These are phyloP conservation scores for Isabelozyma heimii DNA, from an alignment of 805 yeast genomes.

Conservation along the genomic window DNA sequence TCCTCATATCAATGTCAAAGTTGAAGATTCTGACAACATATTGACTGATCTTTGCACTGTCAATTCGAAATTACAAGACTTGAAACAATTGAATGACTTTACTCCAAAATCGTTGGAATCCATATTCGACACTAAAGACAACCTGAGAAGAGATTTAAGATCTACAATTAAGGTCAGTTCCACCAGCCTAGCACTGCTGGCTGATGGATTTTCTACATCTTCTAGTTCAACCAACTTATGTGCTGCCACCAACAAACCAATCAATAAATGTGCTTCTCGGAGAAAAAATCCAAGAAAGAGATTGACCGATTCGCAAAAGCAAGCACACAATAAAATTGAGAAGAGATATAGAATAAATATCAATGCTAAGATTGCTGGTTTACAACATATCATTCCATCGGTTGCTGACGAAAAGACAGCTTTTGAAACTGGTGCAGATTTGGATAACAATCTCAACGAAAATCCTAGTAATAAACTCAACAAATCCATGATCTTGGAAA, in stretches of 20 bases:
- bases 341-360: slow-evolving; percentile 69
- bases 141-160: slow-evolving; percentile 15
- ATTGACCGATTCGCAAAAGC: slow-evolving; percentile 57
- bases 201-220: not conserved
- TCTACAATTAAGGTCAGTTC: not conserved
- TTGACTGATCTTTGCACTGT: not conserved
- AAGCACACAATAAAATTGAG: slow-evolving; percentile 72
- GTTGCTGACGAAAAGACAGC: slow-evolving; percentile 61
- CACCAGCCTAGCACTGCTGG: not conserved
- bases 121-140: slow-evolving; percentile 27
- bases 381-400: slow-evolving; percentile 68
- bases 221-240: not conserved
- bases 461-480: slow-evolving; percentile 41
- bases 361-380: slow-evolving; percentile 66
- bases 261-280: slow-evolving; percentile 4
- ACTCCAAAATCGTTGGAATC: slow-evolving; percentile 23
- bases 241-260: not conserved
- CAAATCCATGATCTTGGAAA: slow-evolving; percentile 66
- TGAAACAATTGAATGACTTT: slow-evolving; percentile 12
- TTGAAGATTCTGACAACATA: not conserved
- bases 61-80: slow-evolving; percentile 2
- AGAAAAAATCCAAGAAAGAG: slow-evolving; percentile 54
- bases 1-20: slow-evolving; percentile 1
- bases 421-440: slow-evolving; percentile 42
- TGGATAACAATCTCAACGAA: slow-evolving; percentile 7